Evolutionary conservation across 2,329 filamentous ascomycete genomes (phyloP).

Genomic region (Aspergillus transmontanensis): DNA sequence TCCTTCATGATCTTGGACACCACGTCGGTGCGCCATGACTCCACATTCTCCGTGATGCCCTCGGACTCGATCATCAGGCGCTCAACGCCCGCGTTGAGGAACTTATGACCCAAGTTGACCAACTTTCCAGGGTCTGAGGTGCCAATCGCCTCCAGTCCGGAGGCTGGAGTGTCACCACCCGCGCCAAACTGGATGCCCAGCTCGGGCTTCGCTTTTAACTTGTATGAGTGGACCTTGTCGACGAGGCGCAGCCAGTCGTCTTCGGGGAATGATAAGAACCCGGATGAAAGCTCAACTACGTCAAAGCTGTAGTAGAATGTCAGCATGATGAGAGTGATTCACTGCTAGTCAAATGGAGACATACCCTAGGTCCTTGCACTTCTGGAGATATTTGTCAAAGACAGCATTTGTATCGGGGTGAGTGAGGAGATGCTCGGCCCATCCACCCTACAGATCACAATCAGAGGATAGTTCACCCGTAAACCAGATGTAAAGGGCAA

Average conservation of each 20-base stretch:
- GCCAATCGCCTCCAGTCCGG: slow-evolving; percentile 51
- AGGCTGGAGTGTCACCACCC: slow-evolving; percentile 54
- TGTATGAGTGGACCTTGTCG: slow-evolving; percentile 50
- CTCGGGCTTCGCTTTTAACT: slow-evolving; percentile 57
- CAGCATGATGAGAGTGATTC: not conserved
- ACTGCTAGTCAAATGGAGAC: not conserved
- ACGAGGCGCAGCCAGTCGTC: slow-evolving; percentile 58
- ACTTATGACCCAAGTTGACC: slow-evolving; percentile 52
- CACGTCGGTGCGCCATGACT: slow-evolving; percentile 57
- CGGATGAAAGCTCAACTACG: slow-evolving; percentile 56
- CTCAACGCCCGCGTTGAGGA: slow-evolving; percentile 56
- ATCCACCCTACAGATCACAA: slow-evolving; percentile 48
- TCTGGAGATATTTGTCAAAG: slow-evolving; percentile 55
- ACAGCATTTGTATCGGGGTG: slow-evolving; percentile 48
- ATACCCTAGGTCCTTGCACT: slow-evolving; percentile 55
- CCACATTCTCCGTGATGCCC: slow-evolving; percentile 61
- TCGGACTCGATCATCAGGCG: slow-evolving; percentile 63
- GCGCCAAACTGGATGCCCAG: slow-evolving; percentile 61
- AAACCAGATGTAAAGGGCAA: not conserved
- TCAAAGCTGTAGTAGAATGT: slow-evolving; percentile 47
- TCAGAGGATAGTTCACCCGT: not conserved
- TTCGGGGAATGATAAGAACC: slow-evolving; percentile 57
- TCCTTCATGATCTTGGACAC: slow-evolving; percentile 57
- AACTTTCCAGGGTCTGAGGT: slow-evolving; percentile 54
- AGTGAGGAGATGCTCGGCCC: slow-evolving; percentile 57